These are phyloP conservation scores for Talaromyces sp. DNA, from an alignment of 2,329 filamentous ascomycete species.

Conservation along the genomic window DNA sequence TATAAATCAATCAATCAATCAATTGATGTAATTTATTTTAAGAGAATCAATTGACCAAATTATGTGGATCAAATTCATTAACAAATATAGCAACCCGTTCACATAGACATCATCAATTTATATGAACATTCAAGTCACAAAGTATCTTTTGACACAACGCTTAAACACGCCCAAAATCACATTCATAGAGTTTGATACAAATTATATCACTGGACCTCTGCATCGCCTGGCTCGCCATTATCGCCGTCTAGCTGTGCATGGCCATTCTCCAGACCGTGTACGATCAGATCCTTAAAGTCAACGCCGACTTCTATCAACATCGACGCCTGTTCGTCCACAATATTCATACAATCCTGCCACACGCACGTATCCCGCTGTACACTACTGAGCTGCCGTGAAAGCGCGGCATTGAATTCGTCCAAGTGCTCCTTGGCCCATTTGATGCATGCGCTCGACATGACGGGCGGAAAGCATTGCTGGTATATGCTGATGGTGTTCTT, in stretches of 20 bases:
- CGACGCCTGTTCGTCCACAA: conserved; percentile 72
- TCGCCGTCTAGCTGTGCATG: conserved; percentile 1
- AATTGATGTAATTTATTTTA: no score
- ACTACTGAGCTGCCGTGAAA: conserved; percentile 80
- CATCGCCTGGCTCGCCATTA: conserved; percentile 10
- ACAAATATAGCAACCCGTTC: neutral
- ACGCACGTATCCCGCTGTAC: conserved; percentile 69
- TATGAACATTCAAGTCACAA: neutral
- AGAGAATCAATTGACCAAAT: no score
- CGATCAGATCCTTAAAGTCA: conserved; percentile 81
- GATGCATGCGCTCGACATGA: conserved; percentile 89
- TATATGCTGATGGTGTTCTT: conserved; percentile 89
- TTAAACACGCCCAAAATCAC: neutral
- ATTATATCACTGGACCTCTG: neutral
- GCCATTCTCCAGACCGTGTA: conserved; percentile 40
- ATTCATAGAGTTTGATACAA: neutral
- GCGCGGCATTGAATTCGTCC: conserved; percentile 79
- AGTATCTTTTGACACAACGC: neutral
- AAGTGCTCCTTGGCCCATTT: conserved; percentile 98
- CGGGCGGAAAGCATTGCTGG: conserved; percentile 76
- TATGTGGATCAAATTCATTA: neutral
- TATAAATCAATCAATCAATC: no score
- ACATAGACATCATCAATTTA: neutral
- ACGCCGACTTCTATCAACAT: conserved; percentile 81
- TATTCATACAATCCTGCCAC: conserved; percentile 78